Evolutionary conservation across 2,329 filamentous ascomycete species (phyloP), one percentile per base, ranked within the genome.

Genomic region (Sarocladium kiliense): DNA sequence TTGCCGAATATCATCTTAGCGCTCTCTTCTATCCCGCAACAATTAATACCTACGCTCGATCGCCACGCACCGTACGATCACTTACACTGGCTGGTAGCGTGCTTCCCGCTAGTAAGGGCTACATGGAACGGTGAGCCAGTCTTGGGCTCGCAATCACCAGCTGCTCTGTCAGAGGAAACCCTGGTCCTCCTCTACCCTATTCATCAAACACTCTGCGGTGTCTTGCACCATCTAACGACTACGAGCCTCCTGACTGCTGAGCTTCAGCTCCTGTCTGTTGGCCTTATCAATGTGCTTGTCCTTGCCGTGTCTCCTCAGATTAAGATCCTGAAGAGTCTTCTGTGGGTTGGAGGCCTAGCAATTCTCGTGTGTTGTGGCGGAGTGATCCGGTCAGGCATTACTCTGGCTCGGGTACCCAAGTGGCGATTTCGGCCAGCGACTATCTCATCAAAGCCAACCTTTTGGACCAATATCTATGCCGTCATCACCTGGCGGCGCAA

Each of bases 231-330:
- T 66, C 79, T 97, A 59, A 93, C 92, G 1, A 93, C 90, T 0
- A 96, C 91, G 1, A 97, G 92, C 69, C 79, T 97, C 41, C 77
- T 97, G 53, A 82, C 88, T 1, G 86, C 94, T 4, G 94, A 99
- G 69, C 78, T 97, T 41, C 91, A 97, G 63, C 77, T 99, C 10
- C 80, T 97, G 16, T 93, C 93, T 1, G 82, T 88, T 37, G 85
- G 85, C 2, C 77, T 99, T 14, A 87, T 97, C 64, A 91, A 96
- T 64, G 74, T 97, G 14, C 74, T 95, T 1, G 68, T 96, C 1
- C 81, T 96, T 58, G 85, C 91, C 0, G 74, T 76, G 6, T 94
- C 92, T 0, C 89, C 93, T 0, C 94, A 97, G 70, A 84, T 87
- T 16, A 78, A 90, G 59, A 92, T 96, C 58, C 75, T 97, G 49